Percentiles rank a stretch among this genome's conserved stretches.
These are phyloP conservation scores for Podaxis sp. DNA, from an alignment of 768 basidiomycete genomes.

Conservation along the genomic window DNA sequence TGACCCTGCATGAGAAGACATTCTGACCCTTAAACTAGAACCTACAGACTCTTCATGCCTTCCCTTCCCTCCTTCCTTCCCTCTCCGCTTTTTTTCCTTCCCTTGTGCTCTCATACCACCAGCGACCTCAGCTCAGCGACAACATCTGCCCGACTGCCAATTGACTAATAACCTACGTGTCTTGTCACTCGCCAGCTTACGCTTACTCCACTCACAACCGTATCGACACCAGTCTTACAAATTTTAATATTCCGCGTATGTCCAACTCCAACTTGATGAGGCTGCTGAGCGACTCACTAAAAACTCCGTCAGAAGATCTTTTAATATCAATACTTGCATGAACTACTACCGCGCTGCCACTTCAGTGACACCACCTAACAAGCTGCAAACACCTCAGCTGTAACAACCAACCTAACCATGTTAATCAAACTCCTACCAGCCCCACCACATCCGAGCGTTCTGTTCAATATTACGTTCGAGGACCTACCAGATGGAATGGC, in stretches of 20 bases:
- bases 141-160: neutral
- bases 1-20: slow-evolving; percentile 10
- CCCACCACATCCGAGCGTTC: slow-evolving; percentile 44
- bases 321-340: slow-evolving; percentile 10
- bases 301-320: neutral
- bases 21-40: slow-evolving; percentile 12
- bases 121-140: neutral
- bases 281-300: neutral
- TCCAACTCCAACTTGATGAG: neutral
- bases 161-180: neutral
- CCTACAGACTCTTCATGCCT: neutral
- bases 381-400: neutral
- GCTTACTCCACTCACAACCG: neutral
- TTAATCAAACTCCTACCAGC: slow-evolving; percentile 49
- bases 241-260: slow-evolving; percentile 1
- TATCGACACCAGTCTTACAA: neutral
- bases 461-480: slow-evolving; percentile 54
- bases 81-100: neutral
- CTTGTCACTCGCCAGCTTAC: neutral
- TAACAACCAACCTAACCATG: slow-evolving; percentile 32
- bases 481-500: slow-evolving; percentile 43
- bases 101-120: neutral
- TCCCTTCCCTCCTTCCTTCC: neutral
- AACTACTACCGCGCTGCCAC: neutral
- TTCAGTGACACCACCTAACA: neutral